phyloP scores from a whole-genome alignment of 2,329 filamentous ascomycete species.

The Pestalotiopsis sp. region DNA sequence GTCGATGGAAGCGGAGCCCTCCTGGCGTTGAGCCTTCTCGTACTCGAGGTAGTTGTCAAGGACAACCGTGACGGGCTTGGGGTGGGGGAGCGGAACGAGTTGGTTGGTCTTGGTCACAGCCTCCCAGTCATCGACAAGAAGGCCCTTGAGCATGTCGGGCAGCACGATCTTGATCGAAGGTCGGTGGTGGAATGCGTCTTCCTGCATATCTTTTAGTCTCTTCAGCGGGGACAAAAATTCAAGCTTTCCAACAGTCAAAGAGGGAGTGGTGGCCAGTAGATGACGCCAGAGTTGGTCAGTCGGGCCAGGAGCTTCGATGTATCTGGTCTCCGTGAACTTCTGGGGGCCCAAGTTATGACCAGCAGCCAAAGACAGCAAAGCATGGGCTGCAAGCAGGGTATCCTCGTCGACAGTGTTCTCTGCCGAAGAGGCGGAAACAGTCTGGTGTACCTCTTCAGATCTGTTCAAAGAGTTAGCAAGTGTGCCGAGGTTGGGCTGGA shows the following conservation, averaged over 20 bases:
- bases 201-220: slow-evolving; percentile 51
- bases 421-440: no score
- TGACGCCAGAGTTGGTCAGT: neutral
- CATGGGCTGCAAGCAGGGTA: no score
- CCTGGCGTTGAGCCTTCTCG: slow-evolving; percentile 66
- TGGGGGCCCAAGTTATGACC: no score
- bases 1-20: slow-evolving; percentile 73
- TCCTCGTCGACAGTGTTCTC: no score
- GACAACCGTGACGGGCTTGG: slow-evolving; percentile 74
- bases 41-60: slow-evolving; percentile 78
- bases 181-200: slow-evolving; percentile 82
- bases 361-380: no score
- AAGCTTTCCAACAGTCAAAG: neutral
- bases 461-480: no score
- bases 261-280: neutral
- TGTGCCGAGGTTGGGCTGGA: no score
- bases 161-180: slow-evolving; percentile 85
- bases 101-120: slow-evolving; percentile 95
- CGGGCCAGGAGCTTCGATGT: neutral
- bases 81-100: slow-evolving; percentile 81
- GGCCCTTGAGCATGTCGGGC: slow-evolving; percentile 86
- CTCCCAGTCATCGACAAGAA: slow-evolving; percentile 98
- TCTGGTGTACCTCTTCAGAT: no score
- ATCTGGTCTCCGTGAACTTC: neutral
- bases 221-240: neutral